Conservation (phyloP, 2,329 filamentous ascomycete genomes). For the Aureobasidium sp. region DNA sequence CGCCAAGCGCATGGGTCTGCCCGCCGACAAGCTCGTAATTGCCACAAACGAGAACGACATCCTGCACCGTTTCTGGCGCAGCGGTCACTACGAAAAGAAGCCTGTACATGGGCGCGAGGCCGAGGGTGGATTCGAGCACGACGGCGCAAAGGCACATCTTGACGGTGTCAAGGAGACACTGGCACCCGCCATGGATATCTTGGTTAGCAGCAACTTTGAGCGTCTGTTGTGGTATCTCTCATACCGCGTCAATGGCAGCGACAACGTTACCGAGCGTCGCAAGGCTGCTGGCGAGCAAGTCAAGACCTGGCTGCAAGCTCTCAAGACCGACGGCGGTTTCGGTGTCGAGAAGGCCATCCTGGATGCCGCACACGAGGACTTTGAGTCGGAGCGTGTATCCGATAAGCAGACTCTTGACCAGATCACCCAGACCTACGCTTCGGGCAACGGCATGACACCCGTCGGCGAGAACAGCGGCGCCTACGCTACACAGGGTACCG, state of each 20-base stretch:
- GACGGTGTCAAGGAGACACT: conserved; percentile 84
- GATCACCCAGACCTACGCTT: conserved; percentile 39
- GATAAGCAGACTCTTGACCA: conserved; percentile 45
- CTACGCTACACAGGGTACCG: conserved; percentile 29
- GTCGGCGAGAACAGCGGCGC: conserved; percentile 29
- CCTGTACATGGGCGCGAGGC: conserved; percentile 52
- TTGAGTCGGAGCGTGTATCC: conserved; percentile 68
- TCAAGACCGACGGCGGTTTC: conserved; percentile 79
- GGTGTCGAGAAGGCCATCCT: conserved; percentile 70
- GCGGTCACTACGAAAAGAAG: conserved; percentile 83
- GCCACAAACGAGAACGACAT: conserved; percentile 98
- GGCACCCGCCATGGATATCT: conserved; percentile 94
- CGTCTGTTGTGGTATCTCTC: conserved; percentile 89
- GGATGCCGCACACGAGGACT: conserved; percentile 61
- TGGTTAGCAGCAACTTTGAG: conserved; percentile 96
- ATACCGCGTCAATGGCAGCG: conserved; percentile 54
- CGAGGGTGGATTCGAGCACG: conserved; percentile 47
- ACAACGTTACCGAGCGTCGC: conserved; percentile 39
- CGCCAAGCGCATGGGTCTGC: conserved; percentile 81
- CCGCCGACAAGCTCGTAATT: conserved; percentile 79
- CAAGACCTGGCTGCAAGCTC: conserved; percentile 65
- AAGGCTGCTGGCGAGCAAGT: conserved; percentile 64
- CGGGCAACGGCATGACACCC: conserved; percentile 22
- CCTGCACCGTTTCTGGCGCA: conserved; percentile 88
- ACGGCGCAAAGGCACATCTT: conserved; percentile 55